Conservation (phyloP, 106 monocot species). For the Dioscorea dumetorum region DNA sequence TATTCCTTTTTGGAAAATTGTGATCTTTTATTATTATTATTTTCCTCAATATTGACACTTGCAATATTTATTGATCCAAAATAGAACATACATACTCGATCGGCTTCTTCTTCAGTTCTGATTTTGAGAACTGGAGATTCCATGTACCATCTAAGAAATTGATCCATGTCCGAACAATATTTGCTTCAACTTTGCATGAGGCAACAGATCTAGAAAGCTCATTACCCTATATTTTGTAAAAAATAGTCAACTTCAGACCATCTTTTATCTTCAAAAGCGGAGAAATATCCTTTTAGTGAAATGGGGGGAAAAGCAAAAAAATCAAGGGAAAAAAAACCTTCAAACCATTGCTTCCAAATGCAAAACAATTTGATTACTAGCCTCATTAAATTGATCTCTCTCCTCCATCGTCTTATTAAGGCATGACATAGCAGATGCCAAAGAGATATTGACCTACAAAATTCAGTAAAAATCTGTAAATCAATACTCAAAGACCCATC, state of each 20-base stretch:
- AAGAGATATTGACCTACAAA: slow-evolving; percentile 64
- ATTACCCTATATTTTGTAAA: slow-evolving; percentile 52
- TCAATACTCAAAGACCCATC: neutral
- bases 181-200: slow-evolving; percentile 79
- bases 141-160: slow-evolving; percentile 96
- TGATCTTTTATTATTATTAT: too few relatives aligned
- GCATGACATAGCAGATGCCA: slow-evolving; percentile 44
- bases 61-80: too few relatives aligned
- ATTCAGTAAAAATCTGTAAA: neutral
- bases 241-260: too few relatives aligned
- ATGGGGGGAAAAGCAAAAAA: too few relatives aligned
- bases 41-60: too few relatives aligned
- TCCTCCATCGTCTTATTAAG: slow-evolving; percentile 94
- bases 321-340: neutral
- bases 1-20: too few relatives aligned
- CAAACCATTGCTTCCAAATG: slow-evolving; percentile 86
- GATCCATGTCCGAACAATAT: slow-evolving; percentile 77
- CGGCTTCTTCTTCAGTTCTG: slow-evolving; percentile 63
- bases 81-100: slow-evolving; percentile 36
- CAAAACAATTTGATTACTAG: slow-evolving; percentile 75
- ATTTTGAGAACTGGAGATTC: slow-evolving; percentile 52
- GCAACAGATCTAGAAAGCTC: slow-evolving; percentile 82
- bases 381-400: slow-evolving; percentile 92
- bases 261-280: too few relatives aligned
- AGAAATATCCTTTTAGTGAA: too few relatives aligned